A percentile compares a stretch with the other conserved stretches of the same genome.
phyloP scores from a whole-genome alignment of 129 eudicot genomes.

The Chrysanthemum lavandulifolium region DNA sequence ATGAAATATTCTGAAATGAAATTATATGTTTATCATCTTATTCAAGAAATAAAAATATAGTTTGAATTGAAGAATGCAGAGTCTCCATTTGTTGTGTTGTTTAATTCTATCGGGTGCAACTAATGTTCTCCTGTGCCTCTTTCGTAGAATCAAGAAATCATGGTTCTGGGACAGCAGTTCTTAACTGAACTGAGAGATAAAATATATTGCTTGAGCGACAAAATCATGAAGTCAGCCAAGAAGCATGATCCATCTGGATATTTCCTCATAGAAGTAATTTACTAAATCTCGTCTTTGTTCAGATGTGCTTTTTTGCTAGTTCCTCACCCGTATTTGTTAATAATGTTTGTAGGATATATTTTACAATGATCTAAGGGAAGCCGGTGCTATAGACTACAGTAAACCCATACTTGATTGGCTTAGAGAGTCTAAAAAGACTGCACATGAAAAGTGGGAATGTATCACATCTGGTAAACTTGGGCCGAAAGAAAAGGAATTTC shows the following conservation, averaged over 20 bases:
- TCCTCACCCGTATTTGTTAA: background rate
- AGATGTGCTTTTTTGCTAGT: background rate
- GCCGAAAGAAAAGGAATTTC: slow-evolving; percentile 50
- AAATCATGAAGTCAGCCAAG: slow-evolving; percentile 57
- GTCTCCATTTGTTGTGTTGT: too few relatives aligned
- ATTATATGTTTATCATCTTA: too few relatives aligned
- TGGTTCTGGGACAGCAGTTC: slow-evolving; percentile 82
- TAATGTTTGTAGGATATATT: slow-evolving; percentile 54
- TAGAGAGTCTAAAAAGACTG: slow-evolving; percentile 56
- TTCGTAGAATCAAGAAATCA: slow-evolving; percentile 72
- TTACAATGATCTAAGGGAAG: slow-evolving; percentile 69
- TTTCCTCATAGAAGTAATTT: slow-evolving; percentile 70
- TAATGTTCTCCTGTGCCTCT: slow-evolving; percentile 8
- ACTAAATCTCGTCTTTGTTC: background rate
- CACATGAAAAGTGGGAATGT: slow-evolving; percentile 77
- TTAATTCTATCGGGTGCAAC: too few relatives aligned
- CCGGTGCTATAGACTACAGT: slow-evolving; percentile 64
- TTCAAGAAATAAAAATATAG: too few relatives aligned
- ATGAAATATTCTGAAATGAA: too few relatives aligned
- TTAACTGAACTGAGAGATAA: slow-evolving; percentile 74
- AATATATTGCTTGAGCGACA: slow-evolving; percentile 74
- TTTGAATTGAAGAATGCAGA: too few relatives aligned
- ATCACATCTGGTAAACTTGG: slow-evolving; percentile 64
- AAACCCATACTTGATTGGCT: slow-evolving; percentile 84
- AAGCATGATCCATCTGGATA: slow-evolving; percentile 79